These are phyloP conservation scores for Aechmea fasciata DNA, from an alignment of 176 grass and related monocot species.

Conservation along the genomic window DNA sequence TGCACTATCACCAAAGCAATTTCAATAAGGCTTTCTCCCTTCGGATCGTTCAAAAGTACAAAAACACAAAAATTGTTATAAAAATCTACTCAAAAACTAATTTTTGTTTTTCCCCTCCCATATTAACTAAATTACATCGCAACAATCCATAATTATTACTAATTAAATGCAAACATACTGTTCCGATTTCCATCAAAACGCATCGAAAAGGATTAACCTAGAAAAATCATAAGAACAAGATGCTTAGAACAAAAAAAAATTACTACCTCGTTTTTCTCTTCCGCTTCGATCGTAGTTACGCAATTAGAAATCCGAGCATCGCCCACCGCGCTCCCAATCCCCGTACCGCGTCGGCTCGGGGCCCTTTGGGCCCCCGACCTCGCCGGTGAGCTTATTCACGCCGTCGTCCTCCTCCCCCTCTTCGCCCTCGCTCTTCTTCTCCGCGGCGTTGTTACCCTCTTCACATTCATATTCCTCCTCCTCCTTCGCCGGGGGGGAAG, in stretches of 20 bases:
- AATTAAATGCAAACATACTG: too few species aligned
- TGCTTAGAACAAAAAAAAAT: neutral
- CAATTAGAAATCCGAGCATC: conserved; percentile 74
- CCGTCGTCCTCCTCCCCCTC: conserved; percentile 13
- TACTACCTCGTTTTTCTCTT: neutral
- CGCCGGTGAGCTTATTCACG: conserved; percentile 52
- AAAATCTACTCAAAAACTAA: too few species aligned
- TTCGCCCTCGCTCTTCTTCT: neutral
- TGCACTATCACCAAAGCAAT: too few species aligned
- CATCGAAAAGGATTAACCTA: too few species aligned
- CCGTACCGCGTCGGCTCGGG: conserved; percentile 78
- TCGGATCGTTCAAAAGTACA: too few species aligned
- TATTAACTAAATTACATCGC: too few species aligned
- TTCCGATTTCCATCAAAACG: too few species aligned
- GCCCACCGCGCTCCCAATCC: conserved; percentile 75
- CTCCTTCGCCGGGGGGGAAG: neutral
- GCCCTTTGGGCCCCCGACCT: conserved; percentile 71
- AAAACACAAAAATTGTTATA: too few species aligned
- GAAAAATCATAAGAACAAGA: too few species aligned
- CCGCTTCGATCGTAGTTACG: neutral
- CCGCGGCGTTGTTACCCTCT: neutral
- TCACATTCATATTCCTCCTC: neutral
- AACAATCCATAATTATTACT: too few species aligned
- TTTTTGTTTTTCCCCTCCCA: too few species aligned
- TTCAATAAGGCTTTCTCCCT: too few species aligned